Percentiles rank a stretch among this genome's conserved stretches.
phyloP scores from a whole-genome alignment of 371 early-diverging fungal species.

The Globomyces sp. region DNA sequence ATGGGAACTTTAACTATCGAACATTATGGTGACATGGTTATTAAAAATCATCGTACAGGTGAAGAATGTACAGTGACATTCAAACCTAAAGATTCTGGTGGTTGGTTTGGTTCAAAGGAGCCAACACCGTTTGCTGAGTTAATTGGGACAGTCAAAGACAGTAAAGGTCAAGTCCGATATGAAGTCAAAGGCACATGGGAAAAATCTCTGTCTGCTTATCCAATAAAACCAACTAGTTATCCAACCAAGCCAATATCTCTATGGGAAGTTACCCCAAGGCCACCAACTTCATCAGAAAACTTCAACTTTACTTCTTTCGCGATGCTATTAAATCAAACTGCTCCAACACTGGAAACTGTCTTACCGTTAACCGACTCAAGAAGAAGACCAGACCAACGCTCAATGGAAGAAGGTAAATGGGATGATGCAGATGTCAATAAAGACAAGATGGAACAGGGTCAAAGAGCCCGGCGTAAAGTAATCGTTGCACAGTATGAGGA shows the following conservation, averaged over 20 bases:
- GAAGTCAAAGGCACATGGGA: conserved; percentile 74
- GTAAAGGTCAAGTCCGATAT: conserved; percentile 54
- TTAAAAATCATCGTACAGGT: conserved; percentile 72
- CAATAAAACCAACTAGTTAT: conserved; percentile 29
- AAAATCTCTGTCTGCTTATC: conserved; percentile 59
- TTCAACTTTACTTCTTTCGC: conserved; percentile 78
- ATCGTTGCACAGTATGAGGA: conserved; percentile 33
- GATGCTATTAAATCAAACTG: conserved; percentile 68
- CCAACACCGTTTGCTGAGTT: conserved; percentile 46
- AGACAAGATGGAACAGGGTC: conserved; percentile 67
- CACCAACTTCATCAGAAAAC: conserved; percentile 21
- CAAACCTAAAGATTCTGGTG: conserved; percentile 52
- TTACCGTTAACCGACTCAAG: conserved; percentile 78
- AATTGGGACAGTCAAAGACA: conserved; percentile 62
- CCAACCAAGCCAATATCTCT: conserved; percentile 51
- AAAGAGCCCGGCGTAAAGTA: conserved; percentile 59
- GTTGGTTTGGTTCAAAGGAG: conserved; percentile 33
- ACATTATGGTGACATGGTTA: conserved; percentile 75
- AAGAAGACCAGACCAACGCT: conserved; percentile 72
- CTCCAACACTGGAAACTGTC: conserved; percentile 47
- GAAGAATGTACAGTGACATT: conserved; percentile 69
- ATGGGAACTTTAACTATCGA: conserved; percentile 79
- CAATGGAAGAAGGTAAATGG: conserved; percentile 61
- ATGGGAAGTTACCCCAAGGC: conserved; percentile 64
- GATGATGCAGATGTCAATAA: conserved; percentile 67